Evolutionary conservation across 352 stramenopile genomes (phyloP), one percentile per base, ranked within the genome.

Genomic region (Pythium monospermum): DNA sequence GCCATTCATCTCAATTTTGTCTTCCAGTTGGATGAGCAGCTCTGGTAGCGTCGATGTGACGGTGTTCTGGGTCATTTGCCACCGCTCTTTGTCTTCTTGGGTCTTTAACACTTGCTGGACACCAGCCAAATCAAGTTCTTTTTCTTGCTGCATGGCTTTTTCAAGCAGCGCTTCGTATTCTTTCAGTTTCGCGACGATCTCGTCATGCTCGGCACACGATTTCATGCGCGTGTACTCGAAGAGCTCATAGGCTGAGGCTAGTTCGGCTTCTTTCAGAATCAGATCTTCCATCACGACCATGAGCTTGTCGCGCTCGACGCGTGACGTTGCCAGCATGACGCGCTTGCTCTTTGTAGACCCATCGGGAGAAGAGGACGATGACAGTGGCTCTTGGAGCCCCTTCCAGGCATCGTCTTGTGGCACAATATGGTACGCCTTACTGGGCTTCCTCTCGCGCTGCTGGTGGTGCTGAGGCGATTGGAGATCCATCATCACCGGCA

Each of bases 1-100:
- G 39, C 67, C 78, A 55, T 90, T 85, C 22, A 73, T 27, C 33
- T 80, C 69, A n/a, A 90, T 86, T 36, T 68, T 82, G 21, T 86
- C 66, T 55, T 86, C 71, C 11, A 90, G 58, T 7, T 64, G 62
- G 16, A 36, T 41, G 12, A 90, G 55, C 1, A 86, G 60, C 51
- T 83, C 61, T 0, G 79, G 79, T 2, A 90, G 49, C 13, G 73
- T 66, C 6, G 50, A 44, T 12, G 69, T 47, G 27, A 90, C 72
- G 72, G 87, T 86, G 10, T 68, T 57, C 33, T 80, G 68, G 2
- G 63, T 81, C 49, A 61, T 49, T n/a, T 63, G 28, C 76, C 73
- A 87, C 12, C 58, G 67, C 23, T 39, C 57, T n/a, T 57, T 57
- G 33, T 87, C 71, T 16, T 68, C 49, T 11, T 69, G 55, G 10